Evolutionary conservation across 331 rosid genomes (phyloP), one percentile per base, ranked within the genome.

Genomic region (Saraca asoca): DNA sequence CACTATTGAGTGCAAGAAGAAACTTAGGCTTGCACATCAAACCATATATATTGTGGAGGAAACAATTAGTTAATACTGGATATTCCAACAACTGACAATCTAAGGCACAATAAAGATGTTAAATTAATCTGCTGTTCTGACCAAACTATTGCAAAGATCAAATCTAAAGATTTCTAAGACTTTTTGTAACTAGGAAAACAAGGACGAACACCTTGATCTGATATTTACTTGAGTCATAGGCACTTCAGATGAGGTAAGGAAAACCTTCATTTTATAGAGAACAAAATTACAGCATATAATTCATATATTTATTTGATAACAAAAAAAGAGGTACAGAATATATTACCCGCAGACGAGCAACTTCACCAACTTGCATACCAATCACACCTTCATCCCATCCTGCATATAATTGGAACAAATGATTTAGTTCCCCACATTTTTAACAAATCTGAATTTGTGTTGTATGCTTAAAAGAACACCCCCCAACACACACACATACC

Each of bases 351-450:
- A 93, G 83, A 68, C 90, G 95, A 81, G 98, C 95, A 76, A 87
- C 86, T 83, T 93, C 98, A 44, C 96, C 96, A 16, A 93, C 2
- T 79, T 93, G 96, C 96, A 93, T 93, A 52, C 80, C 87, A 5
- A 87, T 33, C 16, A 93, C 95, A 62, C 95, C 98, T 81, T 89
- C 98, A 82, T 93, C 98, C 98, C 96, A 89, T 72, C 96, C 98
- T 91, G 52, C 48, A 75, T 5, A 74, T 52, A 63, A 51, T 48
- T 31, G 31, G 52, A 67, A 49, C 16, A 52, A n/a, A 57, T 29
- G 46, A 71, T 48, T 37, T 10, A 52, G 44, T 52, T 58, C 9
- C 11, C 5, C 29, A 29, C 8, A 18, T 7, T 24, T 15, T 13
- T 1, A 43, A 29, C 59, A 57, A 17, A 51, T 17, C 46, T 12